phyloP scores from a whole-genome alignment of 352 stramenopile genomes.

The Phytophthora pluvialis region DNA sequence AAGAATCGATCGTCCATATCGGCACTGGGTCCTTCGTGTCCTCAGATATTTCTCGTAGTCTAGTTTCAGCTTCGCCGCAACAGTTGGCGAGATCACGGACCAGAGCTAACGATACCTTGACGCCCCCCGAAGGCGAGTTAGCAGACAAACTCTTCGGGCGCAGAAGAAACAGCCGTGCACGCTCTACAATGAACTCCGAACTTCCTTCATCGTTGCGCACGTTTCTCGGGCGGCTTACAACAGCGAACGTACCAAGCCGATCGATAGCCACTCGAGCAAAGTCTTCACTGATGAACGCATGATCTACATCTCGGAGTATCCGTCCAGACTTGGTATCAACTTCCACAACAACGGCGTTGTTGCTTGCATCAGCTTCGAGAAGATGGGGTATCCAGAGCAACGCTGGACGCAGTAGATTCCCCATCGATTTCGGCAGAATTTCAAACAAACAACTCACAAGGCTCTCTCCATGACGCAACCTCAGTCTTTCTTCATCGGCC shows the following conservation, averaged over 20 bases:
- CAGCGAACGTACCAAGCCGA: conserved; percentile 28
- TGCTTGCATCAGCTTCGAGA: conserved; percentile 7
- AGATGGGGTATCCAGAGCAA: conserved; percentile 43
- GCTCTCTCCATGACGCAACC: conserved; percentile 31
- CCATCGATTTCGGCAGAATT: conserved; percentile 44
- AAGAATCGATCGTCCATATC: conserved; percentile 13
- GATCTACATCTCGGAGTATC: conserved; percentile 27
- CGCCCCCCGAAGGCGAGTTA: not conserved
- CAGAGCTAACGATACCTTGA: conserved; percentile 20
- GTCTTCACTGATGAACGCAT: conserved; percentile 4
- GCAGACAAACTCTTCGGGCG: conserved; percentile 16
- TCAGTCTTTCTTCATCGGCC: conserved; percentile 5
- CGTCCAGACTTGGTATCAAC: conserved; percentile 34
- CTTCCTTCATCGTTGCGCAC: conserved; percentile 8
- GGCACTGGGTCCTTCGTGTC: not conserved
- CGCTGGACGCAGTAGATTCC: conserved; percentile 31
- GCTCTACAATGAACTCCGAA: conserved; percentile 8
- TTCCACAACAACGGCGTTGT: conserved; percentile 31
- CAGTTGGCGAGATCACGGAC: conserved; percentile 21
- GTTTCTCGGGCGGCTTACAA: conserved; percentile 17
- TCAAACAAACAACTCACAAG: conserved; percentile 59
- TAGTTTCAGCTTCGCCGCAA: conserved; percentile 12
- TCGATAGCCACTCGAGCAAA: conserved; percentile 22
- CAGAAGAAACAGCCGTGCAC: conserved; percentile 19
- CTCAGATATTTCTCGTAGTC: not conserved